Percentiles rank a stretch among this genome's conserved stretches.
These are phyloP conservation scores for Globomyces pollinis-pini DNA, from an alignment of 192 early-diverging fungal genomes.

Conservation along the genomic window DNA sequence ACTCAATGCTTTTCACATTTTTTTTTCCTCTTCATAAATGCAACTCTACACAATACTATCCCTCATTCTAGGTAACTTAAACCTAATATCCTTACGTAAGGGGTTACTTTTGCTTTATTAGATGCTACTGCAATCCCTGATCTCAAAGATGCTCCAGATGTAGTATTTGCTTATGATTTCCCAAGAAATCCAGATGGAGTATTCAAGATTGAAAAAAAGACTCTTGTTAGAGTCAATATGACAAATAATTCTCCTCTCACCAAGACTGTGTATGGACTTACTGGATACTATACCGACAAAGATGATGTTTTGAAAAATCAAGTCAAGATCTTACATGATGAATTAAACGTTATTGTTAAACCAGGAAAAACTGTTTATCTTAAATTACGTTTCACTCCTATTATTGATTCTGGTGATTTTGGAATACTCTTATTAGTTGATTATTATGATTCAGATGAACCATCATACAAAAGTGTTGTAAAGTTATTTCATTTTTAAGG, in stretches of 20 bases:
- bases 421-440: neutral
- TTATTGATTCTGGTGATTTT: neutral
- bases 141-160: neutral
- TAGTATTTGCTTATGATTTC: slow-evolving; percentile 6
- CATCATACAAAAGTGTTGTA: slow-evolving; percentile 8
- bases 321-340: neutral
- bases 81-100: neutral
- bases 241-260: slow-evolving; percentile 6
- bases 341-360: neutral
- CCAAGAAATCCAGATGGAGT: neutral
- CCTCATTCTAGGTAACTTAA: too few relatives aligned
- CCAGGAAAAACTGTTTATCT: neutral
- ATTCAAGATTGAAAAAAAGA: slow-evolving; percentile 1
- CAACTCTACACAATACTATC: too few relatives aligned
- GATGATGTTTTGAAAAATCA: neutral
- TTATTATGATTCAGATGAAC: slow-evolving; percentile 10
- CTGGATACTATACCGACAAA: slow-evolving; percentile 1
- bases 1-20: too few relatives aligned
- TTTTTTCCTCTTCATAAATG: too few relatives aligned
- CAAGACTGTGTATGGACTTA: slow-evolving; percentile 6
- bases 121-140: neutral
- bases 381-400: slow-evolving; percentile 5
- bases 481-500: too few relatives aligned
- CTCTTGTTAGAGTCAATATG: slow-evolving; percentile 8
- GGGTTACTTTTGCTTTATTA: neutral